Base-by-base conservation (phyloP, 2,329 filamentous ascomycete genomes). In the Verticillium dahliae region DNA sequence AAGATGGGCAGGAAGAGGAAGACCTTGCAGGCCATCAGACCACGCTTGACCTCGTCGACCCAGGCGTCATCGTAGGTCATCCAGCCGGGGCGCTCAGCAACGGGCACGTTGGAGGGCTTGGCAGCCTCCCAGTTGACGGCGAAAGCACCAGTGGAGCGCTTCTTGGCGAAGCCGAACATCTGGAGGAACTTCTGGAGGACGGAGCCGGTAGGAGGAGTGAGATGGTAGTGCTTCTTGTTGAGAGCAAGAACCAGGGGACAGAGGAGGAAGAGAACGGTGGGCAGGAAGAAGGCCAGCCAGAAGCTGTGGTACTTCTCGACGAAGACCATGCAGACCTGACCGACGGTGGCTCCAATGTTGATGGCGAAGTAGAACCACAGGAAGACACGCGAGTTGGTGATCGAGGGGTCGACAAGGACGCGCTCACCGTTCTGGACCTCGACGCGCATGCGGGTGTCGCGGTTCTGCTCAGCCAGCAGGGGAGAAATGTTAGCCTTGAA, bases 11-110 rank as follows among this genome's bases (percentile, higher is more conserved):
- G 83, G 79, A 88, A 91, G 64, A 86, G 74, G 74, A 90, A 93
- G 38, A 91, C 89, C 65, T 84, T 80, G 78, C 88, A 90, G 61
- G 88, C 88, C 67, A 83, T 80, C 61, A 90, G 78, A 64, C 89
- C 90, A 74, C 90, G 87, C 59, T 81, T 81, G 57, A 92, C 86
- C 71, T 93, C 89, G 70, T 92, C 90, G 38, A 94, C 90, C 90
- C 90, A 94, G 59, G 85, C 85, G 67, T 94, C 91, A 65, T 94
- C 90, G 67, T 92, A 92, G 0, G 87, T 90, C 88, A 93, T 92
- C 89, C 89, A 93, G 0, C 61, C 50, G 0, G 90, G 90, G 60
- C 86, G 86, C 65, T 80, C 71, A 1, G 72, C 73, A 41, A 81
- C 76, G 10, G 81, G 76, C 6, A 91, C 79, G 39, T 79, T 77